phyloP scores from a whole-genome alignment of 148 eudicot species.

The Diospyros kaki region DNA sequence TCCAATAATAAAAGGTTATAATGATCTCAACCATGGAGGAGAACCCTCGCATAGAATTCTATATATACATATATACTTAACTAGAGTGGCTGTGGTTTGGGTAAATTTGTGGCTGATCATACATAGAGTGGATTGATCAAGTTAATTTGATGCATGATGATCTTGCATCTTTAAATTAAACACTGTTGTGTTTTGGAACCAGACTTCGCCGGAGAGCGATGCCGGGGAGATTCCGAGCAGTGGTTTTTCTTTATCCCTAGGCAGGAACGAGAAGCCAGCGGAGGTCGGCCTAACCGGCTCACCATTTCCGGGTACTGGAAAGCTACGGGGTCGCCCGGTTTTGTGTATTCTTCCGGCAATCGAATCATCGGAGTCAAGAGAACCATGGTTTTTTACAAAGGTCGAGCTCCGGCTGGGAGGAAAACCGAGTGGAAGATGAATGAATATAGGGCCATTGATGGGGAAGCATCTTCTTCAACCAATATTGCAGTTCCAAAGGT shows the following conservation, averaged over 20 bases:
- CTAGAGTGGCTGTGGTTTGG: too few species aligned
- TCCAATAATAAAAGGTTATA: too few species aligned
- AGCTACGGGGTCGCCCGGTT: slow-evolving; percentile 58
- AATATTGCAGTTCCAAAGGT: slow-evolving; percentile 6
- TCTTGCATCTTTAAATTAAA: background rate
- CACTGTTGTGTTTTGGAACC: background rate
- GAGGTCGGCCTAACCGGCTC: slow-evolving; percentile 59
- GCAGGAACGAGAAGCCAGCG: slow-evolving; percentile 46
- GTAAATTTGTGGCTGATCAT: background rate
- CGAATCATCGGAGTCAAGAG: slow-evolving; percentile 49
- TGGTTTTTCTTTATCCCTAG: slow-evolving; percentile 68
- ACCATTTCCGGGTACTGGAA: slow-evolving; percentile 69
- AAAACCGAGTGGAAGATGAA: slow-evolving; percentile 79
- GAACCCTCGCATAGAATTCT: too few species aligned
- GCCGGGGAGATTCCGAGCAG: slow-evolving; percentile 40
- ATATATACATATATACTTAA: too few species aligned
- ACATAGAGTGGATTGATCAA: background rate
- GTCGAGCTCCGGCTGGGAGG: slow-evolving; percentile 45
- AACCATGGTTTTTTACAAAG: slow-evolving; percentile 77
- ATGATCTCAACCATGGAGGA: too few species aligned
- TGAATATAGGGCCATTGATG: slow-evolving; percentile 41
- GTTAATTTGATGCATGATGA: background rate
- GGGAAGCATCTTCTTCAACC: slow-evolving; percentile 8
- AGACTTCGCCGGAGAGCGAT: slow-evolving; percentile 39
- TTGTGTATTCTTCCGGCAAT: slow-evolving; percentile 38